Conservation (phyloP, 2,329 filamentous ascomycete genomes). For the Phyllachora maydis region DNA sequence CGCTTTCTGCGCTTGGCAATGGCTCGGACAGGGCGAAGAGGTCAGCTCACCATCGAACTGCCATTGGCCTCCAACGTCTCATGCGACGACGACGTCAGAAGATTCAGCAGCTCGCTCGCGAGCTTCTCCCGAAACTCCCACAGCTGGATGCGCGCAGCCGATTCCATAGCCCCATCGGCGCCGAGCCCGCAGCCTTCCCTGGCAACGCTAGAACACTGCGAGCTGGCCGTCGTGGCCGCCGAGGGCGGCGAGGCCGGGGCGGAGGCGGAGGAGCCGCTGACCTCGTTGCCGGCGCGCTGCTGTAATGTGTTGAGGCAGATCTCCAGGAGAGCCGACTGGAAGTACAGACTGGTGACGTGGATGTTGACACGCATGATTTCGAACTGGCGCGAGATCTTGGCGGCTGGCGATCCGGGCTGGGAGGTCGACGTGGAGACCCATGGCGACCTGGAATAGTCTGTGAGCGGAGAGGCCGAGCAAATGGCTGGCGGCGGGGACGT, state of each 20-base stretch:
- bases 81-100: constrained; percentile 3
- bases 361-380: constrained; percentile 8
- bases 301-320: constrained; percentile 2
- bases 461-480: too few relatives aligned
- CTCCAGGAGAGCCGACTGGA: constrained; percentile 8
- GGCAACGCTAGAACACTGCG: too few relatives aligned
- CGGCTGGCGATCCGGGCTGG: too few relatives aligned
- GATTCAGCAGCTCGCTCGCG: constrained; percentile 3
- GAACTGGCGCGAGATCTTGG: constrained; percentile 2
- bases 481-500: too few relatives aligned
- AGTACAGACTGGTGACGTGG: constrained; percentile 7
- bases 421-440: not conserved
- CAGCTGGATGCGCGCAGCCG: constrained; percentile 1
- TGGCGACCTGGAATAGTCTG: not conserved
- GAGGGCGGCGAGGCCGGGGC: not conserved
- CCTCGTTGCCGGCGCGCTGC: not conserved
- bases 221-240: too few relatives aligned
- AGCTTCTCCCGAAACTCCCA: constrained; percentile 3
- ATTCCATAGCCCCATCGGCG: constrained; percentile 1
- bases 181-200: not conserved
- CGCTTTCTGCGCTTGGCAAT: too few relatives aligned
- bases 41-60: constrained; percentile 4
- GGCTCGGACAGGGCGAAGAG: not conserved
- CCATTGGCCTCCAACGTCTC: constrained; percentile 7
- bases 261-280: not conserved